phyloP scores from a whole-genome alignment of 73 alveolate genomes.

The Uronychia setigera region DNA sequence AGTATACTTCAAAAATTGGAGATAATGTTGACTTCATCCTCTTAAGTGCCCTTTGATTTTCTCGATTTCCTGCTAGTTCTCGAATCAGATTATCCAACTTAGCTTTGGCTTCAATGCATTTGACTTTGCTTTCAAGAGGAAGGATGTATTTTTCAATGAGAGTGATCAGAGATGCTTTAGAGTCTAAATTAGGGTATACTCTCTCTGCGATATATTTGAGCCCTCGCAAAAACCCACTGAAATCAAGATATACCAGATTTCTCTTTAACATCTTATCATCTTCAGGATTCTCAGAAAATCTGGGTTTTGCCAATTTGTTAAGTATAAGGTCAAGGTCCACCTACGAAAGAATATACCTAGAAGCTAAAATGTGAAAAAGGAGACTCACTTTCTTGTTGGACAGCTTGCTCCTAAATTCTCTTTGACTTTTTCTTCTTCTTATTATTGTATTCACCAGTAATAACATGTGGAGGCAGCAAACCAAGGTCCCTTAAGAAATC shows the following conservation, averaged over 20 bases:
- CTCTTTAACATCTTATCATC: background rate
- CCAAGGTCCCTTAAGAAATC: background rate
- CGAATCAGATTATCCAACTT: background rate
- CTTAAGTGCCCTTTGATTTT: background rate
- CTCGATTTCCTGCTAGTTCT: background rate
- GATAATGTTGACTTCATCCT: background rate
- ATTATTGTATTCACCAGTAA: background rate
- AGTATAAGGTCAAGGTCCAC: background rate
- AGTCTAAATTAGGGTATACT: background rate
- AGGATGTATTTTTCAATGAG: background rate
- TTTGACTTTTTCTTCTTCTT: background rate
- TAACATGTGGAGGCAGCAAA: background rate
- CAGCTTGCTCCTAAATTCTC: conserved; percentile 3
- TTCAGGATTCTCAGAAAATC: background rate
- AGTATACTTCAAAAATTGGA: background rate
- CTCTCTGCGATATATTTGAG: background rate
- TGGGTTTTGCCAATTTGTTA: background rate
- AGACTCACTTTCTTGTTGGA: background rate
- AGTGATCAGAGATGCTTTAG: background rate
- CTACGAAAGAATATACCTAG: background rate
- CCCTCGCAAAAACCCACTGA: background rate
- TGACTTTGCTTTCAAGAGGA: background rate
- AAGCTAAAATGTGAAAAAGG: background rate
- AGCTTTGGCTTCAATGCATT: background rate
- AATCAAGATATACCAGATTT: background rate